These are phyloP conservation scores for Pharus latifolius DNA, from an alignment of 176 grass and related monocot genomes.

Conservation along the genomic window DNA sequence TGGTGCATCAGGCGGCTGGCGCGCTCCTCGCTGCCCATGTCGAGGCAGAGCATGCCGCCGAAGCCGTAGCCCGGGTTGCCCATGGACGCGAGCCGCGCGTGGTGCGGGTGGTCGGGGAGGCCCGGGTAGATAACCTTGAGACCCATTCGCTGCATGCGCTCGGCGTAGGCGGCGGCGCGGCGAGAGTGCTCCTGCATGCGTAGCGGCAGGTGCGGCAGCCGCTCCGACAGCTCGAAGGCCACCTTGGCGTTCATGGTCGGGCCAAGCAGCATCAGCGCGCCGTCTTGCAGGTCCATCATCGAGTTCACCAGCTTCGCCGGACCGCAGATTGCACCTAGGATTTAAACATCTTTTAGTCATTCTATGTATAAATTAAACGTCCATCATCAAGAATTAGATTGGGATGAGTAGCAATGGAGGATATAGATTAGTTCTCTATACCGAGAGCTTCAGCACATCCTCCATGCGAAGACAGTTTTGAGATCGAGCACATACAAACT, in stretches of 20 bases:
- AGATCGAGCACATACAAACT: too few species aligned
- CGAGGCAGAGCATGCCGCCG: conserved; percentile 87
- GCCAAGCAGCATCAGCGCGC: conserved; percentile 79
- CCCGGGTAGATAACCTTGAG: conserved; percentile 80
- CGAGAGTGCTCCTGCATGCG: conserved; percentile 92
- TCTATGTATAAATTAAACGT: too few species aligned
- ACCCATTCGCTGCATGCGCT: conserved; percentile 47
- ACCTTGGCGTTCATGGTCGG: conserved; percentile 99
- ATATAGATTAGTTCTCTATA: too few species aligned
- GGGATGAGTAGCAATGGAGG: too few species aligned
- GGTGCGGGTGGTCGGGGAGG: conserved; percentile 75
- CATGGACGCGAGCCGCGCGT: conserved; percentile 37
- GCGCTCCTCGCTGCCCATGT: conserved; percentile 91
- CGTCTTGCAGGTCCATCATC: conserved; percentile 91
- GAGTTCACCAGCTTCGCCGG: conserved; percentile 74
- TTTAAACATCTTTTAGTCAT: too few species aligned
- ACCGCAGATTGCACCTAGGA: conserved; percentile 88
- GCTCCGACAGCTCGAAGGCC: conserved; percentile 77
- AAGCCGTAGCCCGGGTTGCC: conserved; percentile 67
- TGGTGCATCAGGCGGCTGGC: conserved; percentile 90
- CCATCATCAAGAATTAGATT: too few species aligned
- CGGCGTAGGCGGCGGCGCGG: conserved; percentile 57
- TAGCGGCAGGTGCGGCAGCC: conserved; percentile 78
- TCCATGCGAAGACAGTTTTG: too few species aligned
- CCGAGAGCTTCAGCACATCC: too few species aligned